phyloP scores from a whole-genome alignment of 2,329 filamentous ascomycete genomes.

The Fusarium floridanum region DNA sequence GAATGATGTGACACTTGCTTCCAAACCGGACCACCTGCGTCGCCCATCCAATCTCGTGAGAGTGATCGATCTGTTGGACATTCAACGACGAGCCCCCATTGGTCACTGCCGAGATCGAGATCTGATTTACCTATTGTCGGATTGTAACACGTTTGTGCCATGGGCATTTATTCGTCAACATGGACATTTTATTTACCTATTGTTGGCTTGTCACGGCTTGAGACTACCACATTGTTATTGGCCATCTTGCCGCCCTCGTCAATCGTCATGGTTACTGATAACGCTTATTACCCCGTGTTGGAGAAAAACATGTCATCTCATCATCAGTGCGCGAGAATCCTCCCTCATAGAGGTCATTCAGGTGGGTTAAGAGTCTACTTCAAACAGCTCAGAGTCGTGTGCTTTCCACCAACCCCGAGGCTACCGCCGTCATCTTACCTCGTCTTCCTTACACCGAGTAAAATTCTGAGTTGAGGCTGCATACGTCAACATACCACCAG shows the following conservation, averaged over 20 bases:
- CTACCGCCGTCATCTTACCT: background rate
- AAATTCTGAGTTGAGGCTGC: background rate
- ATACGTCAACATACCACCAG: background rate
- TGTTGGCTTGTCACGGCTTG: background rate
- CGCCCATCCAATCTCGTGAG: background rate
- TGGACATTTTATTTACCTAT: background rate
- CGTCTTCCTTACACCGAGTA: background rate
- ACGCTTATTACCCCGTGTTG: background rate
- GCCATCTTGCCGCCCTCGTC: background rate
- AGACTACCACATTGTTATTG: background rate
- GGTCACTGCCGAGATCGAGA: background rate
- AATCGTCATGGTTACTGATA: background rate
- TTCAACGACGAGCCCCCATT: background rate
- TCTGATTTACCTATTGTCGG: background rate
- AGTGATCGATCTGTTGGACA: background rate
- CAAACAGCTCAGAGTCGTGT: background rate
- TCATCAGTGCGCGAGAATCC: background rate
- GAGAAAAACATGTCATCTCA: background rate
- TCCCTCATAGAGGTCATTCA: background rate
- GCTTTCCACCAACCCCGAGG: background rate
- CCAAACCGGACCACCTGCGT: background rate
- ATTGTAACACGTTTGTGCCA: background rate
- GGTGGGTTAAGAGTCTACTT: background rate
- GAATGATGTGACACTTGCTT: conserved; percentile 5
- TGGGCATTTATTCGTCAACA: background rate